Percentiles rank a stretch among this genome's conserved stretches.
phyloP scores from a whole-genome alignment of 129 eudicot species.

The Kitagawia praeruptora region DNA sequence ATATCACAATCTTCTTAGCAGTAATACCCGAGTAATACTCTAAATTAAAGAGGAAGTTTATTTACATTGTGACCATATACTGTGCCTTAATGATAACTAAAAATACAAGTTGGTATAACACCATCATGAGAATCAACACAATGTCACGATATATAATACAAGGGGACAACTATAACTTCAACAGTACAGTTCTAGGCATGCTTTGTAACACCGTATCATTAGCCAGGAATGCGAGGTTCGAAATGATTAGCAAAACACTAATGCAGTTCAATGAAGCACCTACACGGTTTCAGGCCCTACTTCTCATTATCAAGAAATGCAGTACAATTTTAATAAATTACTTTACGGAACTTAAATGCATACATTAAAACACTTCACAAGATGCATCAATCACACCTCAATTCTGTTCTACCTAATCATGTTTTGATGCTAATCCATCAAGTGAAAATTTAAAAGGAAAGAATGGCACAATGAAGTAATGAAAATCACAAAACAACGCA shows the following conservation, averaged over 20 bases:
- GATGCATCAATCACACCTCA: neutral
- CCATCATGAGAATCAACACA: neutral
- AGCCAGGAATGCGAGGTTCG: neutral
- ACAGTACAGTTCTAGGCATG: neutral
- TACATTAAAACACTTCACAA: neutral
- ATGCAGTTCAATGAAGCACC: neutral
- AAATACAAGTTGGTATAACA: neutral
- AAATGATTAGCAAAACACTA: neutral
- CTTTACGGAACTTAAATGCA: neutral
- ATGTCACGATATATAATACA: neutral
- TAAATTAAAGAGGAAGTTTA: neutral
- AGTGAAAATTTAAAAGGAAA: neutral
- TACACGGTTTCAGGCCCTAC: neutral
- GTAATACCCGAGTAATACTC: neutral
- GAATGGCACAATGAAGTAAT: neutral
- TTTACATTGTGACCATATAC: neutral
- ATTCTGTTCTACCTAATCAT: neutral
- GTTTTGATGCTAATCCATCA: neutral
- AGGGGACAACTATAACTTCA: slow-evolving; percentile 1
- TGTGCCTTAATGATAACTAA: neutral
- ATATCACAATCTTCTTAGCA: neutral
- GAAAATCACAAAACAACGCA: neutral
- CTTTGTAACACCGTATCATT: neutral
- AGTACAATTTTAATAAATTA: neutral
- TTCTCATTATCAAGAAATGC: neutral